phyloP scores from a whole-genome alignment of 345 rosid genomes.

The Arabidopsis arenosa region DNA sequence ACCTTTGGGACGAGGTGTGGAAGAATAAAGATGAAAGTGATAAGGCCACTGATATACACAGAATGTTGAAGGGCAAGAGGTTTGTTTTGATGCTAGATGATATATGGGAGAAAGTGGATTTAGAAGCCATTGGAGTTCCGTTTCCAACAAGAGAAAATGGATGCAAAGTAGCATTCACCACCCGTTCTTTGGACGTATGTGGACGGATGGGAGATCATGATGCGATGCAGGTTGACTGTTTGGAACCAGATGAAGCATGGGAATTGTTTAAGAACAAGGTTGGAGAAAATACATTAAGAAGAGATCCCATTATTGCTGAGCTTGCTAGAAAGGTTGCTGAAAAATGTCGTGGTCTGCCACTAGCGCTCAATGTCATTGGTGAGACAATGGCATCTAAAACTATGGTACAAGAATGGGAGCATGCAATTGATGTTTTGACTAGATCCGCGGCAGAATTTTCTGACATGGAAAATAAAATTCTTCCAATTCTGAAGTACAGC shows the following conservation, averaged over 20 bases:
- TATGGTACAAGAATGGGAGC: slow-evolving; percentile 41
- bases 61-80: neutral
- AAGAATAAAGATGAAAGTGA: neutral
- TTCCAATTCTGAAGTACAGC: slow-evolving; percentile 34
- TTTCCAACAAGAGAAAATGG: neutral
- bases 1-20: neutral
- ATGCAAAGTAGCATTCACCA: slow-evolving; percentile 25
- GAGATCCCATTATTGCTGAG: neutral
- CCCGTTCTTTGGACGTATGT: neutral
- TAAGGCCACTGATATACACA: neutral
- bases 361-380: neutral
- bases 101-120: slow-evolving; percentile 29
- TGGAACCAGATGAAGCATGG: neutral
- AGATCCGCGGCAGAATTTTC: slow-evolving; percentile 12
- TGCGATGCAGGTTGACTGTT: neutral
- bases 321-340: slow-evolving; percentile 6
- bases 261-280: neutral
- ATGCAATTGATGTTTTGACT: slow-evolving; percentile 23
- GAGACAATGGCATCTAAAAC: slow-evolving; percentile 43
- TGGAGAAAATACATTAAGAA: neutral
- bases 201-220: neutral
- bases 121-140: neutral
- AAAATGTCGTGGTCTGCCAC: neutral
- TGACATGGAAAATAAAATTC: slow-evolving; percentile 39
- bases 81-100: slow-evolving; percentile 20